Evolutionary conservation across 2,329 filamentous ascomycete genomes (phyloP), one percentile per base, ranked within the genome.

Genomic region (Bipolaris sorokiniana): DNA sequence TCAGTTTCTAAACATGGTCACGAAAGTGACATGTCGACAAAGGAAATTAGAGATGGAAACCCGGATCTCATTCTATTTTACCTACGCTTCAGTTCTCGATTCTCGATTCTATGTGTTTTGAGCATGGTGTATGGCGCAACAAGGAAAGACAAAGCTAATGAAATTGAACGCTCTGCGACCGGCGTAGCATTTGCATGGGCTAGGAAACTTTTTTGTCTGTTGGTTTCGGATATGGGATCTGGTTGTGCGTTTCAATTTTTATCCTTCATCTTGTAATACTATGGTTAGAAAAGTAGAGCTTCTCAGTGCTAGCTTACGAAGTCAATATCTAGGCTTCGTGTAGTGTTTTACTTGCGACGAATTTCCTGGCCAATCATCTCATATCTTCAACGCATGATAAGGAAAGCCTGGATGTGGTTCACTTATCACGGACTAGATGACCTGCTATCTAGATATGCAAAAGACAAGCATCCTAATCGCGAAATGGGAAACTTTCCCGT

Each of bases 1-100:
- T 76, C 46, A 77, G 75, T 55, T 70, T 76, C 33, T 77, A 47
- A 47, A 3, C 18, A 26, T 26, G 15, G 20, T 3, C 7, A 37
- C 13, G 11, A 47, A 20, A n/a, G 4, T 18, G 28, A n/a, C 28
- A 7, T 16, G 6, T 18, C 10, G 20, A 18, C 7, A 2, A 45
- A 18, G 34, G 16, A 49, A 28, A 28, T 26, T 28, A 15, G n/a
- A 23, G 37, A 42, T 34, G 23, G 13, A 34, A 23, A 9, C 16
- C 7, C 23, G 22, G 26, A 16, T 44, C 16, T 31, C 13, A 28
- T 42, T 28, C 22, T 33, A 22, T 55, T 50, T 22, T 23, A 7
- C 36, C 36, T n/a, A 36, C 44, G 18, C 28, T 22, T 26, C 37
- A n/a, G 28, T 37, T 37, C 20, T 10, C 18, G 36, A 11, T 48